These are phyloP conservation scores for Hypoxylon subgilvum DNA, from an alignment of 495 filamentous ascomycete species.

Conservation along the genomic window DNA sequence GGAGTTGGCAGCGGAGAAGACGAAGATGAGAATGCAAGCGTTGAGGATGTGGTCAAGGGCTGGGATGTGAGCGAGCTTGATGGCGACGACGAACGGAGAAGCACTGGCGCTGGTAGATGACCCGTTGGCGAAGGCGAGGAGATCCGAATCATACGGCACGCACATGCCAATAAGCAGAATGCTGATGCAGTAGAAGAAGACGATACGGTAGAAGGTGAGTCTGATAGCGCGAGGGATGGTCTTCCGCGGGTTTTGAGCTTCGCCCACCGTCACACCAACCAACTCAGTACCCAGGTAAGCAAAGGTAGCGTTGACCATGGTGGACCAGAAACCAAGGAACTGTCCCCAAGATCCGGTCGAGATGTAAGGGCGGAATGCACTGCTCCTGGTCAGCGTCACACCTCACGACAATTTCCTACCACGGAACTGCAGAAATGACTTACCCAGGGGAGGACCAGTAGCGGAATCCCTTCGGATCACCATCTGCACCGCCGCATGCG, in stretches of 20 bases:
- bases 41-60: conserved; percentile 77
- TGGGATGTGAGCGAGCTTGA: conserved; percentile 66
- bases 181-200: conserved; percentile 75
- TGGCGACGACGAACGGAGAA: conserved; percentile 71
- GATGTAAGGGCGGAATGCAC: conserved; percentile 68
- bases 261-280: conserved; percentile 78
- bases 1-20: conserved; percentile 78
- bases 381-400: conserved; percentile 48
- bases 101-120: conserved; percentile 61
- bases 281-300: conserved; percentile 86
- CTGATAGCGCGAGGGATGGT: conserved; percentile 74
- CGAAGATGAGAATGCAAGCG: conserved; percentile 78
- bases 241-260: conserved; percentile 79
- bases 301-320: conserved; percentile 78
- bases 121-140: conserved; percentile 62
- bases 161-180: conserved; percentile 76
- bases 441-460: conserved; percentile 78
- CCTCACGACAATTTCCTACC: conserved; percentile 31
- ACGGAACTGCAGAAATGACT: conserved; percentile 55
- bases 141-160: conserved; percentile 62
- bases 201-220: conserved; percentile 75
- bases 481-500: conserved; percentile 76
- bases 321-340: conserved; percentile 80
- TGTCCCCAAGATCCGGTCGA: conserved; percentile 56
- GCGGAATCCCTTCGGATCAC: conserved; percentile 73